phyloP scores from a whole-genome alignment of 2,329 filamentous ascomycete species.

The Trichophaea hybrida region DNA sequence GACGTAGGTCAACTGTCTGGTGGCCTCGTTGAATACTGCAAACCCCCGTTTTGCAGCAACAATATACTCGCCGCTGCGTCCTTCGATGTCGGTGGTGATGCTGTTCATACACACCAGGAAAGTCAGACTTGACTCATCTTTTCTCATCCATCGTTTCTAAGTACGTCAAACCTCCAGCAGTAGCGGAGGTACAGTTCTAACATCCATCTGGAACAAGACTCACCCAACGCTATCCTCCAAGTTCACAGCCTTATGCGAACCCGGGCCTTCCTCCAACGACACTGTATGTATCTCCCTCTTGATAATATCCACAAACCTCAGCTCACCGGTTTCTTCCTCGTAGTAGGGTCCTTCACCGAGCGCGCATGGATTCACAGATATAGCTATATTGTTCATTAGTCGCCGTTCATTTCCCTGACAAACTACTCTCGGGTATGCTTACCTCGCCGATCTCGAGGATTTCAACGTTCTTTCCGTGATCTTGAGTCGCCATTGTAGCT shows the following conservation, averaged over 20 bases:
- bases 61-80: slow-evolving; percentile 36
- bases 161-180: no score
- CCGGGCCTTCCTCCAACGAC: slow-evolving; percentile 47
- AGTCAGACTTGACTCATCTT: not conserved
- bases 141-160: not conserved
- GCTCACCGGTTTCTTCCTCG: slow-evolving; percentile 47
- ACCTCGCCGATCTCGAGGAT: not conserved
- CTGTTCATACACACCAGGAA: slow-evolving; percentile 30
- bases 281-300: slow-evolving; percentile 59
- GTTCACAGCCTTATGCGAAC: slow-evolving; percentile 43
- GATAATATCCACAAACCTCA: slow-evolving; percentile 81
- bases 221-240: slow-evolving; percentile 44
- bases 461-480: not conserved
- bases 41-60: slow-evolving; percentile 70
- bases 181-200: no score
- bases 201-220: slow-evolving; percentile 2
- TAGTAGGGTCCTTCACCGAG: slow-evolving; percentile 65
- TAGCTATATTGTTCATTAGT: slow-evolving; percentile 9
- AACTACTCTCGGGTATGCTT: not conserved
- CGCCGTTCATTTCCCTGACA: not conserved
- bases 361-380: slow-evolving; percentile 45
- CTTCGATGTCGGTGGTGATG: slow-evolving; percentile 65
- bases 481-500: not conserved
- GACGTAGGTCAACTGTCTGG: slow-evolving; percentile 43
- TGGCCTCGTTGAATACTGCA: slow-evolving; percentile 56